Percentiles rank a stretch among this genome's conserved stretches.
phyloP scores from a whole-genome alignment of 352 stramenopile species.

The Globisporangium orthogonon region DNA sequence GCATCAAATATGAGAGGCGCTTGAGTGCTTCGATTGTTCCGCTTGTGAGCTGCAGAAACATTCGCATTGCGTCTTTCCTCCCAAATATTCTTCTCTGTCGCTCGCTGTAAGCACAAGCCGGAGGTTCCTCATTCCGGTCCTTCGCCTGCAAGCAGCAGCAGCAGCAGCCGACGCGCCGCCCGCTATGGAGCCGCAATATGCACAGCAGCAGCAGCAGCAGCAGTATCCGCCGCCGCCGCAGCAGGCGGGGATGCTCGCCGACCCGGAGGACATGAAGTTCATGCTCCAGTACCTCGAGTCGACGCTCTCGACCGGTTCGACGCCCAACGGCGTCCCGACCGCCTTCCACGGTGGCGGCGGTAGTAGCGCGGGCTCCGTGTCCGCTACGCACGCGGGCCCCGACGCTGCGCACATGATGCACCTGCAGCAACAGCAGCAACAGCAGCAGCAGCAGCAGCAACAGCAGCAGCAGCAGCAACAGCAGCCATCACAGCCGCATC shows the following conservation, averaged over 20 bases:
- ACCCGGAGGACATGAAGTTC: slow-evolving; percentile 46
- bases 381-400: background rate
- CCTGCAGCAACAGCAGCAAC: slow-evolving; percentile 12
- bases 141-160: too few relatives aligned
- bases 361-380: slow-evolving; percentile 5
- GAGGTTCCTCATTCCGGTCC: too few relatives aligned
- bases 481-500: slow-evolving; percentile 4
- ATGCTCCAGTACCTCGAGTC: slow-evolving; percentile 64
- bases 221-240: background rate
- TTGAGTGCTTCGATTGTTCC: too few relatives aligned
- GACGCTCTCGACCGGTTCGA: slow-evolving; percentile 37
- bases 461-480: slow-evolving; percentile 6
- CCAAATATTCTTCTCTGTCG: too few relatives aligned
- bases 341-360: background rate
- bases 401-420: slow-evolving; percentile 9
- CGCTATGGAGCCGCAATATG: background rate
- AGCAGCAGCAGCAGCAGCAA: slow-evolving; percentile 7
- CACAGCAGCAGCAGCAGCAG: background rate
- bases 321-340: slow-evolving; percentile 14
- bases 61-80: too few relatives aligned
- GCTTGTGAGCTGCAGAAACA: too few relatives aligned
- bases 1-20: background rate
- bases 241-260: slow-evolving; percentile 1
- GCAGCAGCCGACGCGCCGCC: too few relatives aligned
- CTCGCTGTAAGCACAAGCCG: too few relatives aligned